Percentiles rank a stretch among this genome's conserved stretches.
These are phyloP conservation scores for Fusarium acutatum DNA, from an alignment of 2,329 filamentous ascomycete genomes.

Conservation along the genomic window DNA sequence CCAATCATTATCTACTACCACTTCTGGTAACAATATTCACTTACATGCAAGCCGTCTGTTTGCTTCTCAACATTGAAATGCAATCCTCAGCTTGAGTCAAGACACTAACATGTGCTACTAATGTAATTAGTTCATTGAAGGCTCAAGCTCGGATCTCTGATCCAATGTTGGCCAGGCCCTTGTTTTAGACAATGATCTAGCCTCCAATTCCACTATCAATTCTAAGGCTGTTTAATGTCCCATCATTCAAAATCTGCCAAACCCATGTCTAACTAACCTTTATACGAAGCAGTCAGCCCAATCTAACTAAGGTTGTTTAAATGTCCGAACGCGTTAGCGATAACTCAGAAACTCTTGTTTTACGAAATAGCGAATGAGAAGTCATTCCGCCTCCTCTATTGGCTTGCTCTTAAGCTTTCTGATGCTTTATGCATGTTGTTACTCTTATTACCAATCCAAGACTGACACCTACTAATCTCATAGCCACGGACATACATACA, in stretches of 20 bases:
- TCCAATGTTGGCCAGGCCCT: not conserved
- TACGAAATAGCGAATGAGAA: conserved; percentile 1
- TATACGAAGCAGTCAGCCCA: not conserved
- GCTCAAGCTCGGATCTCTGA: not conserved
- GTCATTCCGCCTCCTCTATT: not conserved
- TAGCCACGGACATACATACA: not conserved
- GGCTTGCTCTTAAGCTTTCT: not conserved
- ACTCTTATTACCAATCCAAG: not conserved
- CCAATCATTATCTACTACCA: not conserved
- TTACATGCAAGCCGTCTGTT: not conserved
- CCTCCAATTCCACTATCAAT: not conserved
- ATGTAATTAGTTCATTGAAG: not conserved
- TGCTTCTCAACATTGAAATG: not conserved
- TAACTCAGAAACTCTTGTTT: not conserved
- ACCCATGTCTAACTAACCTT: not conserved
- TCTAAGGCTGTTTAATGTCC: not conserved
- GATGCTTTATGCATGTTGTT: not conserved
- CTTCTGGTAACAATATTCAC: not conserved
- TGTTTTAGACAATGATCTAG: not conserved
- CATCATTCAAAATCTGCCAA: not conserved
- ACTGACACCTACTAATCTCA: not conserved
- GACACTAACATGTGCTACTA: not conserved
- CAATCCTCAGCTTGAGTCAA: not conserved
- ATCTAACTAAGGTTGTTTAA: not conserved
- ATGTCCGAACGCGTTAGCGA: not conserved